Evolutionary conservation across 2,329 filamentous ascomycete genomes (phyloP), one percentile per base, ranked within the genome.

Genomic region (Lasiodiplodia citricola): DNA sequence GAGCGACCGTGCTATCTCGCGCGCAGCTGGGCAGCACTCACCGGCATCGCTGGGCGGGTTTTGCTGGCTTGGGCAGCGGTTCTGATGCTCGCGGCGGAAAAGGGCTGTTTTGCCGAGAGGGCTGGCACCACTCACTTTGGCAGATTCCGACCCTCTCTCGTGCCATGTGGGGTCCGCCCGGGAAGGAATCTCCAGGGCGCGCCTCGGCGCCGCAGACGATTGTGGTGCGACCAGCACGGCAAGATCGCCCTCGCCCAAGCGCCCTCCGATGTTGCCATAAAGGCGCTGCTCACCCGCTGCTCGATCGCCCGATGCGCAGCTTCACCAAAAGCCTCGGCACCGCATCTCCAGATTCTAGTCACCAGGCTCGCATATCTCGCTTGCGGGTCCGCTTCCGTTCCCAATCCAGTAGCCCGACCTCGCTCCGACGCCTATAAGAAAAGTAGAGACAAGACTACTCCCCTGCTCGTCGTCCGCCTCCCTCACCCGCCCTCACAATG

Each of bases 1-100:
- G 37, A 55, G 41, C 41, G 11, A 18, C 13, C 28, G 6, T 50
- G 57, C 18, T 28, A 41, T 28, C 28, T 63, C 6, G 25, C 25
- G 23, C 14, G 58, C 16, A 13, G 23, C n/a, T 47, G 37, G 50
- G 67, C 50, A 52, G 62, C 21, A 70, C 69, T 63, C 50, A 71
- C 70, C 31, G 70, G 70, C 70, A 71, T 71, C 37, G 55, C 57
- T 56, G 56, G 58, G 60, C 60, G 18, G 58, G 37, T 37, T 23
- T 38, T 62, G 23, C 58, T 63, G 58, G 25, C 16, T 21, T 44
- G 28, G 58, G 58, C n/a, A 16, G 57, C 23, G 23, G 41, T 31
- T 47, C 57, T 44, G 57, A 37, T 38, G 37, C 38, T 47, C 7
- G 57, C 58, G 60, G 31, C 56, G 56, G 31, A 56, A 63, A 38